Percentiles rank a stretch among this genome's conserved stretches.
phyloP scores from a whole-genome alignment of 2,329 filamentous ascomycete species.

The Neofusicoccum ribis region DNA sequence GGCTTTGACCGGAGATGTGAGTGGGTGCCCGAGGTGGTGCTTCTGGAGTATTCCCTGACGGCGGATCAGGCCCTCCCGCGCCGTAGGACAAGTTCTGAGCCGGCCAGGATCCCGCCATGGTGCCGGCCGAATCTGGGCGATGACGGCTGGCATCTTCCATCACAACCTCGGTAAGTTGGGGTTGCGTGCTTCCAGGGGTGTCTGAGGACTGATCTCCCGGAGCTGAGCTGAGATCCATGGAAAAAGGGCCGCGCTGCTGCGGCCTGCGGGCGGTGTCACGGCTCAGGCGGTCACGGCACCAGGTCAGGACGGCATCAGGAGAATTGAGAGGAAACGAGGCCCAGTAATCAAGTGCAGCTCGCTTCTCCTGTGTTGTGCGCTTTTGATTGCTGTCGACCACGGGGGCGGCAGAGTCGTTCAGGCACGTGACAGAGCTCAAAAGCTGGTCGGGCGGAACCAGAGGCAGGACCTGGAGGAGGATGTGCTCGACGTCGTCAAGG shows the following conservation, averaged over 20 bases:
- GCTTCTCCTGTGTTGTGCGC: slow-evolving; percentile 19
- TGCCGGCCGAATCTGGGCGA: background rate
- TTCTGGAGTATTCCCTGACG: background rate
- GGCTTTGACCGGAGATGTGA: background rate
- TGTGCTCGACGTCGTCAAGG: slow-evolving; percentile 18
- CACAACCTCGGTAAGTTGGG: background rate
- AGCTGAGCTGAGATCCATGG: background rate
- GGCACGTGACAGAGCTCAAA: slow-evolving; percentile 3
- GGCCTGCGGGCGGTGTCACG: background rate
- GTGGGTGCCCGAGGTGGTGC: background rate
- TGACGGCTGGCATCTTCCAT: background rate
- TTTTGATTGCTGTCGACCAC: slow-evolving; percentile 6
- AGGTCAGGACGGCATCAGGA: slow-evolving; percentile 5
- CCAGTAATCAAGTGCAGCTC: slow-evolving; percentile 18
- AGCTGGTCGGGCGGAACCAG: slow-evolving; percentile 11
- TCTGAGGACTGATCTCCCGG: background rate
- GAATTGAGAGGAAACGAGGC: slow-evolving; percentile 18
- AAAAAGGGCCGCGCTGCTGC: background rate
- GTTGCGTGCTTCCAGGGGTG: background rate
- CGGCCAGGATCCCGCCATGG: background rate
- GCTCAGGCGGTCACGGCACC: slow-evolving; percentile 8
- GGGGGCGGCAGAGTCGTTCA: background rate
- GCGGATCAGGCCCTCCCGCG: background rate
- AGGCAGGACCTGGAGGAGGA: slow-evolving; percentile 17
- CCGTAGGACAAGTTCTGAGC: background rate